Evolutionary conservation across 352 stramenopile genomes (phyloP).

Genomic region (Globisporangium paddicum): DNA sequence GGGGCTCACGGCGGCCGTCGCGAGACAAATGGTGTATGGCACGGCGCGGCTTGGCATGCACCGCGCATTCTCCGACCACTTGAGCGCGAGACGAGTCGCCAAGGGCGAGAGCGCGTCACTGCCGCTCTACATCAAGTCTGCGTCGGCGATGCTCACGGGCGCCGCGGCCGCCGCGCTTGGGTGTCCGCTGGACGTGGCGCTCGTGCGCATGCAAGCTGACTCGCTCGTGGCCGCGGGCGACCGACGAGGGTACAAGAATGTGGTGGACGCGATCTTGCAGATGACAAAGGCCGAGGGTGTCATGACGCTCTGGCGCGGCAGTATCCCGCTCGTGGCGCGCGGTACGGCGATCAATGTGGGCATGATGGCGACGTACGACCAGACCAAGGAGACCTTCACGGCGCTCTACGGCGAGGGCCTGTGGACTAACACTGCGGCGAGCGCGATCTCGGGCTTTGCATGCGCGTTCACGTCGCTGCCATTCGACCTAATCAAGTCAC

Average conservation of each 20-base stretch:
- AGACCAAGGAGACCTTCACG: conserved; percentile 92
- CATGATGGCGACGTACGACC: conserved; percentile 99
- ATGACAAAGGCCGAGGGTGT: conserved; percentile 88
- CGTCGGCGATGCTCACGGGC: conserved; percentile 65
- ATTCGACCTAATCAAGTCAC: conserved; percentile 99
- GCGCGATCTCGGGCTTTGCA: conserved; percentile 95
- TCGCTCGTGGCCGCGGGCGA: conserved; percentile 87
- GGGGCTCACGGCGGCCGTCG: conserved; percentile 69
- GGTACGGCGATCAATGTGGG: conserved; percentile 98
- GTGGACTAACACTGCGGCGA: conserved; percentile 89
- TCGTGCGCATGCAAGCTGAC: conserved; percentile 98
- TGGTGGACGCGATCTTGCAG: conserved; percentile 93
- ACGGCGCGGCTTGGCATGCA: conserved; percentile 82
- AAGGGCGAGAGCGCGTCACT: conserved; percentile 61
- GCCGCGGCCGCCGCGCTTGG: conserved; percentile 94
- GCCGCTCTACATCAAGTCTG: conserved; percentile 62
- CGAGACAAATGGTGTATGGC: conserved; percentile 83
- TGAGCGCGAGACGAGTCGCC: conserved; percentile 58
- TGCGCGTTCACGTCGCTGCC: conserved; percentile 97
- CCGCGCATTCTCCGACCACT: conserved; percentile 67
- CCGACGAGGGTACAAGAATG: conserved; percentile 97
- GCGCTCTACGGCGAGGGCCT: conserved; percentile 57
- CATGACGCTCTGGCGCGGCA: conserved; percentile 87
- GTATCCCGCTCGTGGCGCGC: conserved; percentile 90
- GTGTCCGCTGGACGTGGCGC: conserved; percentile 97